Conservation (phyloP, 805 yeast genomes). For the Barnettozyma salicaria region DNA sequence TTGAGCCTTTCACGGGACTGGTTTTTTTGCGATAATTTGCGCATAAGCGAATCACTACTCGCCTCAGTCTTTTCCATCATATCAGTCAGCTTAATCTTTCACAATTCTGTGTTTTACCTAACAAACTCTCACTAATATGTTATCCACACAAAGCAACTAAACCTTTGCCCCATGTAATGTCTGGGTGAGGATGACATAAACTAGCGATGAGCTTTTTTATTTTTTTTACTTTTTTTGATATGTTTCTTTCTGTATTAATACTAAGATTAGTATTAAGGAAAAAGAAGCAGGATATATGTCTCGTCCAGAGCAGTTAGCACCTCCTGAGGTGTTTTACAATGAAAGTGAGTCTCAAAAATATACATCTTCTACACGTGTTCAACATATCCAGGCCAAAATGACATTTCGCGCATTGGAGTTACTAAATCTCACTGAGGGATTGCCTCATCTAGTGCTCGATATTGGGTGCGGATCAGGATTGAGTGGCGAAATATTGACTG, state of each 20-base stretch:
- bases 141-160: too few relatives aligned
- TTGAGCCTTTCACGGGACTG: neutral
- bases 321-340: conserved; percentile 92
- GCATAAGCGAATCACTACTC: conserved; percentile 1
- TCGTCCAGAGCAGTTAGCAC: conserved; percentile 94
- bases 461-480: conserved; percentile 97
- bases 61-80: neutral
- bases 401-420: conserved; percentile 88
- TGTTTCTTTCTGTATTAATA: too few relatives aligned
- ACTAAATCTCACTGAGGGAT: conserved; percentile 56
- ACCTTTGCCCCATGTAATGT: too few relatives aligned
- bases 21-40: conserved; percentile 1
- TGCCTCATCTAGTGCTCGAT: conserved; percentile 68
- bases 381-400: conserved; percentile 97
- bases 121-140: too few relatives aligned
- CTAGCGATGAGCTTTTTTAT: too few relatives aligned
- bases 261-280: too few relatives aligned
- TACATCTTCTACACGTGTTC: conserved; percentile 92
- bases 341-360: conserved; percentile 86
- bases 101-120: too few relatives aligned
- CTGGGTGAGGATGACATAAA: too few relatives aligned
- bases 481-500: conserved; percentile 87
- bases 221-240: too few relatives aligned
- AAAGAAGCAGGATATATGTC: too few relatives aligned
- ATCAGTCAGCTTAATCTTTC: too few relatives aligned